Evolutionary conservation across 352 stramenopile genomes (phyloP).

Genomic region (Phytophthora capsici): DNA sequence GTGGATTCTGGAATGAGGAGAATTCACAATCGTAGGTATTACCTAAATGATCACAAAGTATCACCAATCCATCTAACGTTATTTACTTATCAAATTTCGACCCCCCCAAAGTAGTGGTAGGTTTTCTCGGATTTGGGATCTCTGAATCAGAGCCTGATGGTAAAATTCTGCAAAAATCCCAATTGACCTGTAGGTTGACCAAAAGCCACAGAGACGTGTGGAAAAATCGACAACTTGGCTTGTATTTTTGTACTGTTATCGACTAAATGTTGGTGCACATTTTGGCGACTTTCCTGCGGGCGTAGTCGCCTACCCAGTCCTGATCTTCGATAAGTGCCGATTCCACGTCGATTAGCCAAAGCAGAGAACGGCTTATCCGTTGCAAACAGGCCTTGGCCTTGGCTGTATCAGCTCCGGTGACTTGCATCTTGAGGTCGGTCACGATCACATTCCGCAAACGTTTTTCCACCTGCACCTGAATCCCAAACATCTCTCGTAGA

Average conservation of each 20-base stretch:
- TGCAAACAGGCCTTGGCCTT: constrained; percentile 52
- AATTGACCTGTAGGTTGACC: too few species aligned
- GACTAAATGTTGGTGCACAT: constrained; percentile 44
- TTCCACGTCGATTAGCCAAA: constrained; percentile 62
- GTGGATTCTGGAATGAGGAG: neutral
- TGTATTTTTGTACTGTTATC: too few species aligned
- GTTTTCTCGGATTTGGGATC: too few species aligned
- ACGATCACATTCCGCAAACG: constrained; percentile 65
- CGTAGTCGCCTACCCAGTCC: constrained; percentile 45
- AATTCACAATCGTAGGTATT: too few species aligned
- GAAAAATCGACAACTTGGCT: too few species aligned
- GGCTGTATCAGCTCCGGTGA: constrained; percentile 28
- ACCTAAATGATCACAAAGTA: too few species aligned
- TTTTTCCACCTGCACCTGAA: constrained; percentile 66
- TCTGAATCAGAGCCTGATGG: too few species aligned
- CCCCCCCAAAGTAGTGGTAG: too few species aligned
- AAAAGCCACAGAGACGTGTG: too few species aligned
- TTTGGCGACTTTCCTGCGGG: constrained; percentile 44
- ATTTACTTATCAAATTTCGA: too few species aligned
- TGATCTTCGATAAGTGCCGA: constrained; percentile 46
- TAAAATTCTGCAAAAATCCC: too few species aligned
- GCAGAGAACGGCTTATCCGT: constrained; percentile 58
- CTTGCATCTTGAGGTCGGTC: constrained; percentile 64
- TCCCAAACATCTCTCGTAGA: constrained; percentile 58
- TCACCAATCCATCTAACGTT: too few species aligned